phyloP scores from a whole-genome alignment of 495 filamentous ascomycete species.

The Neurospora sp. region DNA sequence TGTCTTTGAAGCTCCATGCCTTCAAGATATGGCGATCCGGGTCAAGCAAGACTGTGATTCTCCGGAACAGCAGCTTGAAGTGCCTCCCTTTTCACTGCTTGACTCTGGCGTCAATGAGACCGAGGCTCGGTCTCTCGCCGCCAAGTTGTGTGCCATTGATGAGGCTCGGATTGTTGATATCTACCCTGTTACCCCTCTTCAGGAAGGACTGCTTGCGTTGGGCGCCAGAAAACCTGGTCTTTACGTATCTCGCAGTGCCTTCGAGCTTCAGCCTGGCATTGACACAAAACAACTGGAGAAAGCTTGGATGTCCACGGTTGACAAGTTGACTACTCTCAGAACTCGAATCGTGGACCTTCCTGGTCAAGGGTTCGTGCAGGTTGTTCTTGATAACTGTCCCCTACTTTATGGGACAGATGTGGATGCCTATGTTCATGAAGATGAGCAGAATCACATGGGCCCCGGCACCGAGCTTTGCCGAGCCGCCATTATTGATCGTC shows the following conservation, averaged over 20 bases:
- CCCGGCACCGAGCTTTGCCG: constrained; percentile 7
- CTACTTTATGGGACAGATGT: background rate
- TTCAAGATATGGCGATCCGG: constrained; percentile 31
- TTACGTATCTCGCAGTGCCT: constrained; percentile 14
- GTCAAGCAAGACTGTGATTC: background rate
- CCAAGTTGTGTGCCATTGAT: background rate
- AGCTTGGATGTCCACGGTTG: constrained; percentile 33
- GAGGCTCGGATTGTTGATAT: constrained; percentile 27
- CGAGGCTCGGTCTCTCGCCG: background rate
- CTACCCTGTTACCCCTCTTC: constrained; percentile 36
- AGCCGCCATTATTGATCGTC: constrained; percentile 12
- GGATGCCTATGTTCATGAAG: background rate
- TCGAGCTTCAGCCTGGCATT: background rate
- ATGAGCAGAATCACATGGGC: background rate
- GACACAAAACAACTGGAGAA: background rate
- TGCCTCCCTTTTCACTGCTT: background rate
- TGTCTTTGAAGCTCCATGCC: constrained; percentile 39
- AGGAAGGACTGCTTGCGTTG: constrained; percentile 35
- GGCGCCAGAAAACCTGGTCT: constrained; percentile 32
- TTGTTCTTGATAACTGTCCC: background rate
- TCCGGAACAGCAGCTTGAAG: background rate
- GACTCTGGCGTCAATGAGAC: background rate
- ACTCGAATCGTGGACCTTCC: background rate
- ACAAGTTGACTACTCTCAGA: background rate
- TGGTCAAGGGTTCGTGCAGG: background rate